These are phyloP conservation scores for Schizochytrium sp. DNA, from an alignment of 108 stramenopile genomes.

Conservation along the genomic window DNA sequence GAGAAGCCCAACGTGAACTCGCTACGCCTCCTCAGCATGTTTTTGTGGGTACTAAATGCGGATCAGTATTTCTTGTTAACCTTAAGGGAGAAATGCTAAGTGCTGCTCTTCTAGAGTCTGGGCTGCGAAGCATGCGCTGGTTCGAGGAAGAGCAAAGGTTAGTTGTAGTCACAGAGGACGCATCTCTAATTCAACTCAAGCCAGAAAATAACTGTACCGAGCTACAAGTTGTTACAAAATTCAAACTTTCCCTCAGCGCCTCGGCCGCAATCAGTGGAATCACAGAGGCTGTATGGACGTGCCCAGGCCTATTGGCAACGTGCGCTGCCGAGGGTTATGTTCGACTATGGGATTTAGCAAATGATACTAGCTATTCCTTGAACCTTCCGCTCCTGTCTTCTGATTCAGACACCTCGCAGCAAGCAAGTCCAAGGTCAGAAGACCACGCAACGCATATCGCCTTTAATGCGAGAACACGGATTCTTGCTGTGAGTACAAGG, in stretches of 20 bases:
- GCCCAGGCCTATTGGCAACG: slow-evolving; percentile 75
- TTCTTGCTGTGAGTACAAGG: slow-evolving; percentile 74
- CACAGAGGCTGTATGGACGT: slow-evolving; percentile 72
- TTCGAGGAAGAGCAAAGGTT: slow-evolving; percentile 41
- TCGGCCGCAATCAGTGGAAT: slow-evolving; percentile 64
- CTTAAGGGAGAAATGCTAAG: background rate
- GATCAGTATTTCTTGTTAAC: slow-evolving; percentile 23
- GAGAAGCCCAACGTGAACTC: slow-evolving; percentile 44
- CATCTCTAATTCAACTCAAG: slow-evolving; percentile 25
- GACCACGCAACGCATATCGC: slow-evolving; percentile 70
- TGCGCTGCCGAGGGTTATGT: slow-evolving; percentile 72
- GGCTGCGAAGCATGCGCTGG: slow-evolving; percentile 30
- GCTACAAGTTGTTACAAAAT: slow-evolving; percentile 65
- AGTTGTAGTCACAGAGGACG: slow-evolving; percentile 34
- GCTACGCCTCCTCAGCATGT: slow-evolving; percentile 45
- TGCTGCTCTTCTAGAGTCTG: background rate
- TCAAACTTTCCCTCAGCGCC: slow-evolving; percentile 72
- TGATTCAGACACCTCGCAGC: slow-evolving; percentile 60
- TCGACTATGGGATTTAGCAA: slow-evolving; percentile 74
- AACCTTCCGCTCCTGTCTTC: slow-evolving; percentile 64
- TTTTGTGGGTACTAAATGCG: slow-evolving; percentile 22
- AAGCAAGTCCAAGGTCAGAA: background rate
- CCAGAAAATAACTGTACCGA: background rate
- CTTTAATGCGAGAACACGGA: slow-evolving; percentile 71
- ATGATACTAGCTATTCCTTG: slow-evolving; percentile 69